Evolutionary conservation across 179 eudicot species (phyloP).

Genomic region (Spinacia oleracea): DNA sequence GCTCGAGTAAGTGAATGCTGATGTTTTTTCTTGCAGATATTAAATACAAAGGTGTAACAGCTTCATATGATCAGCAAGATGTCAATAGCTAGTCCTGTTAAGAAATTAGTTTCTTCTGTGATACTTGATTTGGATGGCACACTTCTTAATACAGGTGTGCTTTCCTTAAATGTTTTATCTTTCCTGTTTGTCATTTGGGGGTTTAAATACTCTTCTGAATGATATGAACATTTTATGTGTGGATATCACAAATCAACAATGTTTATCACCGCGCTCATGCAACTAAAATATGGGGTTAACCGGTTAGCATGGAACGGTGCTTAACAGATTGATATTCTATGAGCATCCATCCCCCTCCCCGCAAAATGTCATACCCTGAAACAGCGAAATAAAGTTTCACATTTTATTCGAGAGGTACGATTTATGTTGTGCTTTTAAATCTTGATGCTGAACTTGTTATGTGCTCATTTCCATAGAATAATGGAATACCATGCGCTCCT

Average conservation of each 20-base stretch:
- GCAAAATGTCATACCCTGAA: neutral
- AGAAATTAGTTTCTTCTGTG: slow-evolving; percentile 58
- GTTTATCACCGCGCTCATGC: neutral
- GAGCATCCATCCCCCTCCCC: neutral
- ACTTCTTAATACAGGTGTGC: slow-evolving; percentile 79
- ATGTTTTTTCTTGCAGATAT: slow-evolving; percentile 18
- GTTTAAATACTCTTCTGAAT: neutral
- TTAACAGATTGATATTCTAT: neutral
- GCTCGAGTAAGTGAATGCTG: neutral
- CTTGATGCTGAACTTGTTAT: neutral
- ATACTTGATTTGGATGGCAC: slow-evolving; percentile 94
- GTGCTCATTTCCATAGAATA: neutral
- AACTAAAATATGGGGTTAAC: neutral
- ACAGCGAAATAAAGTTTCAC: neutral
- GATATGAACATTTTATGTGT: neutral
- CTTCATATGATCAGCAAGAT: slow-evolving; percentile 23
- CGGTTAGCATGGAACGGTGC: neutral
- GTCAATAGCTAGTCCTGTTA: slow-evolving; percentile 43
- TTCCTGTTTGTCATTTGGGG: neutral
- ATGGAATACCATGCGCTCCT: neutral
- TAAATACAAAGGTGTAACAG: slow-evolving; percentile 8
- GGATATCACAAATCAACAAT: neutral
- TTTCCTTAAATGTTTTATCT: slow-evolving; percentile 3
- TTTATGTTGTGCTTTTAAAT: neutral
- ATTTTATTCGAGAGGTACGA: neutral